A percentile compares a stretch with the other conserved stretches of the same genome.
Conservation (phyloP, 164 flowering plant genomes). For the Macadamia tetraphylla region DNA sequence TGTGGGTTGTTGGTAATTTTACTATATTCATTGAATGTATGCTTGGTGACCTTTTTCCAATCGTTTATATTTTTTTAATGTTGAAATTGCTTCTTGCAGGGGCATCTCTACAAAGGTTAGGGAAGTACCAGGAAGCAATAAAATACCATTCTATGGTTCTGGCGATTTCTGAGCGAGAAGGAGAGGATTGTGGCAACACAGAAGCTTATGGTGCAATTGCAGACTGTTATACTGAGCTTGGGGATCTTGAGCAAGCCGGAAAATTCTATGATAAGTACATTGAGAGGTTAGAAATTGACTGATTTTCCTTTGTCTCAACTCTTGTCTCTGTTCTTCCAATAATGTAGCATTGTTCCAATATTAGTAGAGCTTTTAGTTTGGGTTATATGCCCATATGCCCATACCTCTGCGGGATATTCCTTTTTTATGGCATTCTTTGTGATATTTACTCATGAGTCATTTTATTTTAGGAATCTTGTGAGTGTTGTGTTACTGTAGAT, state of each 20-base stretch:
- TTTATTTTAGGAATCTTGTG: not conserved
- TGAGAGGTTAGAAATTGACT: conserved; percentile 67
- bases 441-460: not conserved
- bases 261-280: conserved; percentile 77
- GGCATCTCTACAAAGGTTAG: conserved; percentile 85
- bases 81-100: conserved; percentile 36
- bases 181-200: conserved; percentile 80
- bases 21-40: too few relatives aligned
- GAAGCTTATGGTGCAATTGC: conserved; percentile 98
- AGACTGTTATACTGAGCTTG: conserved; percentile 95
- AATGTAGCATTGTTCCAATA: not conserved
- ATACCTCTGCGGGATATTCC: not conserved
- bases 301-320: not conserved
- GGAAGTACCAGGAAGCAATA: conserved; percentile 78
- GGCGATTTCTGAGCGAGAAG: conserved; percentile 55
- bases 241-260: conserved; percentile 84
- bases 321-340: not conserved
- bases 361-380: conserved; percentile 5
- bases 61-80: not conserved
- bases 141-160: conserved; percentile 83
- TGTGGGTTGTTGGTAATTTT: too few relatives aligned
- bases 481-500: too few relatives aligned
- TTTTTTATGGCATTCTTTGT: not conserved
- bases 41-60: too few relatives aligned
- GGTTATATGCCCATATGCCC: not conserved